A percentile compares a stretch with the other conserved stretches of the same genome.
Evolutionary conservation across 148 eudicot species (phyloP).

Genomic region (Cornus kousa): DNA sequence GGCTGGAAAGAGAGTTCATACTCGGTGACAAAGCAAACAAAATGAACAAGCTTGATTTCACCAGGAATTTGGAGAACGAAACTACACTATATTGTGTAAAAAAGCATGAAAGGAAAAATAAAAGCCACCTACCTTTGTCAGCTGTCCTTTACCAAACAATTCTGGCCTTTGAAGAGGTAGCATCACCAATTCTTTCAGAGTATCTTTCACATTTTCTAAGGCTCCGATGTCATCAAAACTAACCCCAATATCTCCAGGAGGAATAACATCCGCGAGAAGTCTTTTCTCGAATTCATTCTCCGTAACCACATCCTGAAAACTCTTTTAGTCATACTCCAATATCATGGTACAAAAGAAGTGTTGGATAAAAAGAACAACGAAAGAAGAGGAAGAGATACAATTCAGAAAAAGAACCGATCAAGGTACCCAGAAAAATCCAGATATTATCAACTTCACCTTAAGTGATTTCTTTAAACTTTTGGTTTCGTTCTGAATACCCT

Average conservation of each 20-base stretch:
- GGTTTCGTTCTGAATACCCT: slow-evolving; percentile 71
- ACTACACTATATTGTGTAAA: not conserved
- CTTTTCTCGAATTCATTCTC: slow-evolving; percentile 93
- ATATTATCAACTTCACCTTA: slow-evolving; percentile 48
- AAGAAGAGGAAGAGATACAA: too few species aligned
- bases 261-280: slow-evolving; percentile 85
- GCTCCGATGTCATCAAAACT: slow-evolving; percentile 92
- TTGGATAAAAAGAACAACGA: not conserved
- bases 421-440: not conserved
- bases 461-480: slow-evolving; percentile 82
- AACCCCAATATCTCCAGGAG: slow-evolving; percentile 86
- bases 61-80: not conserved
- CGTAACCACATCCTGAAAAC: slow-evolving; percentile 83
- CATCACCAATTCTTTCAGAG: slow-evolving; percentile 86
- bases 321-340: not conserved
- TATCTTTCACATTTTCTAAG: slow-evolving; percentile 77
- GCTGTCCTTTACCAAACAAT: slow-evolving; percentile 78
- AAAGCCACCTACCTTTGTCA: slow-evolving; percentile 63
- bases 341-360: slow-evolving; percentile 1
- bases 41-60: slow-evolving; percentile 2
- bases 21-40: slow-evolving; percentile 11
- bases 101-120: not conserved
- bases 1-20: slow-evolving; percentile 53
- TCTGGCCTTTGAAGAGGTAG: slow-evolving; percentile 94
- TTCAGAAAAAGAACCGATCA: not conserved